Percentiles rank a stretch among this genome's conserved stretches.
These are phyloP conservation scores for Poa annua DNA, from an alignment of 176 grass and related monocot genomes.

Conservation along the genomic window DNA sequence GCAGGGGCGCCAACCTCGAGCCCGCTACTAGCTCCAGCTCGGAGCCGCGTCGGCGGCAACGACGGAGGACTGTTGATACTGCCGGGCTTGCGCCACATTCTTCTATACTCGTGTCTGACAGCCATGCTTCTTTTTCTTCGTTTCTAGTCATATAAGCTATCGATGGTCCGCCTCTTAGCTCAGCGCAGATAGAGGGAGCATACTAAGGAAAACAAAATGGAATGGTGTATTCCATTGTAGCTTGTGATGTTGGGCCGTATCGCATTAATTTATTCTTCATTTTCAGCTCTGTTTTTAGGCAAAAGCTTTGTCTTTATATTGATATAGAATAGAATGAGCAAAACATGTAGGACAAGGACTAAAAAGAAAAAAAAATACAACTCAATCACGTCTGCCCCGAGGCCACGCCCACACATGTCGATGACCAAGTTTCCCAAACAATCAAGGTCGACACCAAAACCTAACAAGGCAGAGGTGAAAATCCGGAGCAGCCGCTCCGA, in stretches of 20 bases:
- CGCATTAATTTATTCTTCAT: constrained; percentile 17
- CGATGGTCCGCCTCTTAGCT: constrained; percentile 24
- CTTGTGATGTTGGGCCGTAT: neutral
- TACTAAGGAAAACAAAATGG: neutral
- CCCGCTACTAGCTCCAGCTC: constrained; percentile 36
- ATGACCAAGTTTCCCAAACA: too few species aligned
- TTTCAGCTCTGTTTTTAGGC: neutral
- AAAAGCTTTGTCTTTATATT: too few species aligned
- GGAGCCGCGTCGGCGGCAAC: constrained; percentile 15
- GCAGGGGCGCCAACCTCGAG: constrained; percentile 42
- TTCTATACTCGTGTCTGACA: constrained; percentile 50
- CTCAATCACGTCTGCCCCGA: too few species aligned
- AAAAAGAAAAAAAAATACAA: too few species aligned
- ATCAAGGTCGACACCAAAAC: too few species aligned
- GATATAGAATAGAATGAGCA: too few species aligned
- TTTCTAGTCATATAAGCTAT: constrained; percentile 27
- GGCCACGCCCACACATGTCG: too few species aligned
- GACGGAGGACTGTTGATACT: constrained; percentile 24
- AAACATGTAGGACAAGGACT: too few species aligned
- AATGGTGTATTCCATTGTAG: constrained; percentile 3
- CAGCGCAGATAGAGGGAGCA: neutral
- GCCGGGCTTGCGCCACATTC: constrained; percentile 53
- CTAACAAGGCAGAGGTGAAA: too few species aligned
- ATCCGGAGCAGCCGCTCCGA: too few species aligned
- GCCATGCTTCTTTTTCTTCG: constrained; percentile 40